Evolutionary conservation across 2,329 filamentous ascomycete species (phyloP).

Genomic region (Pseudogymnoascus sp.): DNA sequence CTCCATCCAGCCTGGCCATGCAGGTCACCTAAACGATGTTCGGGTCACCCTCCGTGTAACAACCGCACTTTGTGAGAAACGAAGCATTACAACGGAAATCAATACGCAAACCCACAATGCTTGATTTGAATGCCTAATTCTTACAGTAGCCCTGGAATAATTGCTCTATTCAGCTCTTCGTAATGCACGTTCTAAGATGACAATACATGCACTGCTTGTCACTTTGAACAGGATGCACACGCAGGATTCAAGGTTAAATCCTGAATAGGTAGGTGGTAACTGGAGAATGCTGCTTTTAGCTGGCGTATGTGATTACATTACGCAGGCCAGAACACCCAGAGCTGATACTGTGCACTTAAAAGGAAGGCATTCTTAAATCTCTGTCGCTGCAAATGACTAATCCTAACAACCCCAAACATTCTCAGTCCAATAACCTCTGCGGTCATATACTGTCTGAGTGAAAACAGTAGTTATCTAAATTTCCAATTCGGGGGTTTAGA

Average conservation of each 20-base stretch:
- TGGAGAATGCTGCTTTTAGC: background rate
- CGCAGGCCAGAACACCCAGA: background rate
- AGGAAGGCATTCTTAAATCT: no score
- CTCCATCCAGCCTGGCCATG: background rate
- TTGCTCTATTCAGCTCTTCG: background rate
- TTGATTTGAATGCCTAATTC: background rate
- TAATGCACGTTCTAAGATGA: background rate
- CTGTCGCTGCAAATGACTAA: no score
- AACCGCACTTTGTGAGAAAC: background rate
- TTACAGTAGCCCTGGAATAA: background rate
- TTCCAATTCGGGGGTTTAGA: no score
- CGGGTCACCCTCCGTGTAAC: background rate
- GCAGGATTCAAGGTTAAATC: background rate
- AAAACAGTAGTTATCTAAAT: no score
- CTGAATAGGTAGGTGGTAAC: background rate
- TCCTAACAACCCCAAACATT: no score
- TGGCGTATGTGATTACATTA: background rate
- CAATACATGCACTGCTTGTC: background rate
- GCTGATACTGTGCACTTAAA: no score
- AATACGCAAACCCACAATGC: background rate
- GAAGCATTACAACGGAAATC: background rate
- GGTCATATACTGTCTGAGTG: no score
- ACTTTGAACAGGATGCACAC: background rate
- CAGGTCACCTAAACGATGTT: background rate
- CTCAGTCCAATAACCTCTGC: no score